Evolutionary conservation across 768 basidiomycete genomes (phyloP).

Genomic region (Suillus clintonianus): DNA sequence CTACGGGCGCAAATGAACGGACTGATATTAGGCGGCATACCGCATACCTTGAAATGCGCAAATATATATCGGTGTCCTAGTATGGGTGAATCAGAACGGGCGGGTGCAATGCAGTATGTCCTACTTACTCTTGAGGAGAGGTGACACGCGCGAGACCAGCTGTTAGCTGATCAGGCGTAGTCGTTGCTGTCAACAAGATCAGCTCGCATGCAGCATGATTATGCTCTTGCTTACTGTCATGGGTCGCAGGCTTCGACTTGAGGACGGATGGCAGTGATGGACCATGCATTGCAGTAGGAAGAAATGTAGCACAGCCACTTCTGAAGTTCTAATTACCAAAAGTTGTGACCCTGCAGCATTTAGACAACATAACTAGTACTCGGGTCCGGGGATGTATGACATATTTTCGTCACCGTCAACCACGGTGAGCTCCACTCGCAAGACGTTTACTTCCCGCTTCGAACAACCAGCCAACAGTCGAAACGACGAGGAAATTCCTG

Average conservation of each 20-base stretch:
- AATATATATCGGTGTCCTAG: constrained; percentile 80
- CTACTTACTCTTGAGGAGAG: constrained; percentile 61
- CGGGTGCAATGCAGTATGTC: neutral
- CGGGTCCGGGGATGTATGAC: neutral
- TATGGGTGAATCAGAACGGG: neutral
- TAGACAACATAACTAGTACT: neutral
- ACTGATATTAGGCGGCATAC: neutral
- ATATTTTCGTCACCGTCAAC: neutral
- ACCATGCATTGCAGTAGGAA: constrained; percentile 15
- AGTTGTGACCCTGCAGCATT: neutral
- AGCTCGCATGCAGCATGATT: neutral
- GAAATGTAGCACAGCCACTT: neutral
- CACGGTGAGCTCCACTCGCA: neutral
- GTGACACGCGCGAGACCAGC: constrained; percentile 62
- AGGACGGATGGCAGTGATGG: constrained; percentile 35
- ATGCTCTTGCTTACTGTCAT: constrained; percentile 26
- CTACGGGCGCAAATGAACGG: constrained; percentile 31
- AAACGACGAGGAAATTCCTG: neutral
- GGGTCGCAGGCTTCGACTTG: constrained; percentile 32
- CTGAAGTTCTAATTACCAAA: neutral
- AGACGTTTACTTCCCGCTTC: neutral
- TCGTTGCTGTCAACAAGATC: constrained; percentile 39
- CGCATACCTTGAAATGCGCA: constrained; percentile 60
- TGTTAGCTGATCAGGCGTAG: constrained; percentile 55
- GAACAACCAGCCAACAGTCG: neutral